phyloP scores from a whole-genome alignment of 306 rosid genomes.

The Citrullus colocynthis region DNA sequence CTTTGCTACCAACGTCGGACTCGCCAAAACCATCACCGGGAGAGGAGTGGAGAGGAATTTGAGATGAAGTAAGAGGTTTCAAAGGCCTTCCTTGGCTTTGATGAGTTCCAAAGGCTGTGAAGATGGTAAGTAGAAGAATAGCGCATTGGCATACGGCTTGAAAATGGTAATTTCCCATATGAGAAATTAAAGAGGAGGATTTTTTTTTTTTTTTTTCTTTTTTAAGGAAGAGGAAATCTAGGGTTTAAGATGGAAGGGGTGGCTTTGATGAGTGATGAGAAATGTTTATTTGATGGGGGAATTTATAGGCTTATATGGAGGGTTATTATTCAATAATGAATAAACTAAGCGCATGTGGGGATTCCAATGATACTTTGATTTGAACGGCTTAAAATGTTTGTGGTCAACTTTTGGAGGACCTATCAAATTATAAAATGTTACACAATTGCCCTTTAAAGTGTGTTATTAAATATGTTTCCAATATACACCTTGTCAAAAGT shows the following conservation, averaged over 20 bases:
- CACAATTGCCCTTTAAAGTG: not conserved
- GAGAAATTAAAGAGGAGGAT: not conserved
- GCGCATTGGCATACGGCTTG: not conserved
- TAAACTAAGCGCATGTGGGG: not conserved
- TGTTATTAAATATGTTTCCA: too few species aligned
- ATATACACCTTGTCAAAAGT: too few species aligned
- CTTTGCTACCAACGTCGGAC: not conserved
- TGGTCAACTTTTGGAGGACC: not conserved
- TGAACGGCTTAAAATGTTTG: not conserved
- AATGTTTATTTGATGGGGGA: not conserved
- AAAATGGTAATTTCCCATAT: not conserved
- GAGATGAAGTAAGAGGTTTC: not conserved
- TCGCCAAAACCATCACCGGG: not conserved
- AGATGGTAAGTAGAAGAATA: not conserved
- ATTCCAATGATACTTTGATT: not conserved
- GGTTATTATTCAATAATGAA: not conserved
- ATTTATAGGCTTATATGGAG: not conserved
- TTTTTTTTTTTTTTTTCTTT: not conserved
- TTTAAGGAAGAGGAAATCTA: not conserved
- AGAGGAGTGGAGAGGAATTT: not conserved
- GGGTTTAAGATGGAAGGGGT: not conserved
- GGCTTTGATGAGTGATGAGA: not conserved
- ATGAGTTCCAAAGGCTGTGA: not conserved
- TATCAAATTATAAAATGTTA: not conserved
- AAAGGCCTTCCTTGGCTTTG: not conserved